phyloP scores from a whole-genome alignment of 306 rosid genomes.

The Datisca glomerata region DNA sequence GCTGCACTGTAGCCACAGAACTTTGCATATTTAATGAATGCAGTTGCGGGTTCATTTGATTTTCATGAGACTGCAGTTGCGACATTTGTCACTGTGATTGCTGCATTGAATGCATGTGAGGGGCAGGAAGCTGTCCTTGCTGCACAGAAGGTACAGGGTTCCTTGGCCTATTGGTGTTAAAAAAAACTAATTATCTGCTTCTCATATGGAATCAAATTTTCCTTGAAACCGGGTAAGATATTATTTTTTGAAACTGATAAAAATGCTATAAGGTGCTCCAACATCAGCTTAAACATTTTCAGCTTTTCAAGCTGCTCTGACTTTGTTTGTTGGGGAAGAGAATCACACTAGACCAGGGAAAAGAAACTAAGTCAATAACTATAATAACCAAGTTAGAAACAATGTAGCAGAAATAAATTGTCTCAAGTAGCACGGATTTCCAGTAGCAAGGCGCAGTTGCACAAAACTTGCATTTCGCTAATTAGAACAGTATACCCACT shows the following conservation, averaged over 20 bases:
- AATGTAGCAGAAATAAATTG: too few species aligned
- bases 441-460: too few species aligned
- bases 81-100: constrained; percentile 56
- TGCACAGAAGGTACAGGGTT: constrained; percentile 32
- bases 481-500: too few species aligned
- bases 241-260: constrained; percentile 38
- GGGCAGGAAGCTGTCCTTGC: constrained; percentile 55
- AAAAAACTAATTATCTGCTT: constrained; percentile 36
- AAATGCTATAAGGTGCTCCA: constrained; percentile 36
- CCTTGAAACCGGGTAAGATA: constrained; percentile 27
- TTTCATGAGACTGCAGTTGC: constrained; percentile 58
- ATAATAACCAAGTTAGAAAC: too few species aligned
- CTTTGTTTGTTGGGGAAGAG: constrained; percentile 46
- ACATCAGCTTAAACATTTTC: constrained; percentile 28
- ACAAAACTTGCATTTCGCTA: too few species aligned
- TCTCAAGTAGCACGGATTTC: too few species aligned
- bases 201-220: constrained; percentile 41
- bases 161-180: constrained; percentile 32
- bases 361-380: constrained; percentile 8
- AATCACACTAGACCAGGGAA: constrained; percentile 43
- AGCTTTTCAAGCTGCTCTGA: constrained; percentile 49
- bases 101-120: constrained; percentile 55
- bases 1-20: constrained; percentile 37
- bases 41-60: constrained; percentile 59
- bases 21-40: constrained; percentile 47